Evolutionary conservation across 306 rosid species (phyloP), one percentile per base, ranked within the genome.

Genomic region (Abrus precatorius): DNA sequence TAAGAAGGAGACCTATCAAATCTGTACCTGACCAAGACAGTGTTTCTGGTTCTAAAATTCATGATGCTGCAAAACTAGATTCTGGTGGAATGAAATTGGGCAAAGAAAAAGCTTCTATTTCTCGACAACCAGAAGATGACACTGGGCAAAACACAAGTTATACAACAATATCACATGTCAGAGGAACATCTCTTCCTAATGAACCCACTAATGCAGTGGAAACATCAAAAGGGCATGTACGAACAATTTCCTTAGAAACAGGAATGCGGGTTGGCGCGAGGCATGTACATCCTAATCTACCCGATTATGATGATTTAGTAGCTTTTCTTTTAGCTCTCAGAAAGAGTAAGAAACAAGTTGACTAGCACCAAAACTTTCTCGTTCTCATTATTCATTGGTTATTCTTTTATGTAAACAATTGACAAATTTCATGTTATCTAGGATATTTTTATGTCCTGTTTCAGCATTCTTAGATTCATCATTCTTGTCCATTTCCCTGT

Each of bases 251-350:
- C 64, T 75, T 86, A 1, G 76, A 76, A 32, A 48, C 87, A 14
- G 90, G 79, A 65, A 53, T 67, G 55, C 33, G 5, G 38, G 38
- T 47, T 54, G 67, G 62, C 6, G 80, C 75, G 9, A 3, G 66
- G 32, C 87, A 55, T 40, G 93, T 87, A 59, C 93, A 89, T 76
- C 93, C 97, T 1, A 92, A 84, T 76, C 88, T 90, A 55, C 98
- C 97, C 0, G 98, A 93, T 41, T 95, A 86, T 53, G 98, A 95
- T 47, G 91, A 93, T 20, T 77, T 95, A 47, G 87, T 79, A 27
- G 89, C 91, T 56, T 88, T 82, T 29, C 36, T 95, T 49, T 84
- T 84, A 41, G 85, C 96, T 74, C 87, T 91, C 5, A 90, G 79
- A 47, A 76, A 83, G 44, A 84, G 70, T 90, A 87, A 65, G 45